Evolutionary conservation across 257 asterid species (phyloP).

Genomic region (Nyctanthes arbortristis): DNA sequence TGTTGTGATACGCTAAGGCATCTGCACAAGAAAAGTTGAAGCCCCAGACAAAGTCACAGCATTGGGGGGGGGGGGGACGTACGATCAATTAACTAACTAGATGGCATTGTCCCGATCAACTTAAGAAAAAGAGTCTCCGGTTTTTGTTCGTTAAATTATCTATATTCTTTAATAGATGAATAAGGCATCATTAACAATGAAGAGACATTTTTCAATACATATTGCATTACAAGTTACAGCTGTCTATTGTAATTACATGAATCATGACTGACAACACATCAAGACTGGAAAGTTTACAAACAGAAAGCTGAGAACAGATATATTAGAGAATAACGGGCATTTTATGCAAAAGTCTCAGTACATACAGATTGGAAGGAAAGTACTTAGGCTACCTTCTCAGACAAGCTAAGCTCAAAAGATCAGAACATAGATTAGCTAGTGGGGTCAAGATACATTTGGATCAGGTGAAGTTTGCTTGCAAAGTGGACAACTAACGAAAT

Average conservation of each 20-base stretch:
- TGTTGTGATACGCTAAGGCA: constrained; percentile 1
- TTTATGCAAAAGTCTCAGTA: not conserved
- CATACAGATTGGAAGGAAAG: not conserved
- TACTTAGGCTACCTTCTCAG: not conserved
- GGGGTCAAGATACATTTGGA: too few species aligned
- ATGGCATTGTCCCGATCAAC: not conserved
- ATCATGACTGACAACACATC: not conserved
- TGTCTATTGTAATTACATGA: not conserved
- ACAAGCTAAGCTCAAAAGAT: not conserved
- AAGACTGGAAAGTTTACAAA: not conserved
- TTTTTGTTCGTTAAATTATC: not conserved
- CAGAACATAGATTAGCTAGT: not conserved
- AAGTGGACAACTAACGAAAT: not conserved
- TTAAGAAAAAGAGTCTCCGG: constrained; percentile 7
- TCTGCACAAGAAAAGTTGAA: not conserved
- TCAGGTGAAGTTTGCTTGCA: not conserved
- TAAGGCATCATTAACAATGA: not conserved
- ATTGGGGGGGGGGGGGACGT: too few species aligned
- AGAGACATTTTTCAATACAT: not conserved
- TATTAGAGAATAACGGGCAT: not conserved
- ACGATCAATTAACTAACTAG: not conserved
- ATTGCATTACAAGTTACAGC: not conserved
- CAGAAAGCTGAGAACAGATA: not conserved
- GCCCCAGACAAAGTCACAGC: not conserved
- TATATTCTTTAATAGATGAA: not conserved